Base-by-base conservation (phyloP, 116 monocot genomes). In the Trichopus zeylanicus region DNA sequence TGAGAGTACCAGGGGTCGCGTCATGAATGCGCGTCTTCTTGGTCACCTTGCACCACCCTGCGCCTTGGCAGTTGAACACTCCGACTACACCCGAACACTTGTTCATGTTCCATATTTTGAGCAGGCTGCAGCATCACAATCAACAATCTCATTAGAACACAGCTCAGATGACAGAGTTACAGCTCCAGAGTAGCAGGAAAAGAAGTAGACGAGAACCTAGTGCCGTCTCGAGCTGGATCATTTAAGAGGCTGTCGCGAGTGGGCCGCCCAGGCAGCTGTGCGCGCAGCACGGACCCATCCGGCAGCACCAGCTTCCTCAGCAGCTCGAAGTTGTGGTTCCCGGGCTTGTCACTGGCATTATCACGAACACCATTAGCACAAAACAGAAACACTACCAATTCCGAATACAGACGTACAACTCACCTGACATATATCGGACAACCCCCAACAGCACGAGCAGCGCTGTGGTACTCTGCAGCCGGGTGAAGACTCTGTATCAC, bases 61-160 rank as follows among this genome's bases (percentile, higher is more conserved):
- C 86, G 22, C 86, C 91, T 56, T 91, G 91, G 71, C 86, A 91
- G 38, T 91, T 91, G 77, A 82, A 91, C 21, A 80, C 77, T 3
- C 86, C 91, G 4, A 91, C 79, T 29, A 91, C 77, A 6, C 86
- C 86, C 0, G 75, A 35, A 64, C 79, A 86, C 63, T 80, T 80
- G 74, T 91, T 91, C 62, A 72, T 61, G 51, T 91, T 91, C 90
- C 90, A 91, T 38, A 91, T 72, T 69, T 91, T 91, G 22, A 91
- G 79, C n/a, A 42, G n/a, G 42, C 42, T 42, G 13, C 42, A 42
- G 3, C 3, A 42, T 13, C 18, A 37, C 0, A 42, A 12, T 13
- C 12, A 42, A 42, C 18, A 16, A 15, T 16, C n/a, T 12, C 42
- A 42, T 10, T 18, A 42, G 42, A 42, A n/a, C n/a, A n/a, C n/a